These are phyloP conservation scores for Licmophora abbreviata DNA, from an alignment of 108 stramenopile species.

Conservation along the genomic window DNA sequence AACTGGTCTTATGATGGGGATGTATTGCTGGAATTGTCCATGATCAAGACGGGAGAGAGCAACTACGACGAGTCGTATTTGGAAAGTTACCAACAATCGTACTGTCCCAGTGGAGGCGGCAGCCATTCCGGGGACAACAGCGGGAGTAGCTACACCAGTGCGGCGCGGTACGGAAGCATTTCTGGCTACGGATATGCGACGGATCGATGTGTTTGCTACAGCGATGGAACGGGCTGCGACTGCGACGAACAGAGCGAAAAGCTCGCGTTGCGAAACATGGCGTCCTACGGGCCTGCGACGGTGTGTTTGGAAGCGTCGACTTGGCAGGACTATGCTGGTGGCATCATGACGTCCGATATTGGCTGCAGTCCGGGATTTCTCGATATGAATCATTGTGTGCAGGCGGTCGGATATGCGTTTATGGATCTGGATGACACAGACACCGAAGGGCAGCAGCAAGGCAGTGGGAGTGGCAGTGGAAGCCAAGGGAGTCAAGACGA, in stretches of 20 bases:
- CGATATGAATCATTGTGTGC: slow-evolving; percentile 85
- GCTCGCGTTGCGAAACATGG: slow-evolving; percentile 67
- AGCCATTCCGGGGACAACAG: slow-evolving; percentile 17
- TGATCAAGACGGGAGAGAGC: slow-evolving; percentile 42
- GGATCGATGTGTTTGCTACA: slow-evolving; percentile 78
- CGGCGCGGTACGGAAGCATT: slow-evolving; percentile 60
- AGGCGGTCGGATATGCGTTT: slow-evolving; percentile 83
- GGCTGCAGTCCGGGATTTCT: slow-evolving; percentile 65
- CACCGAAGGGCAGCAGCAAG: slow-evolving; percentile 13
- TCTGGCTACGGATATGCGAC: slow-evolving; percentile 84
- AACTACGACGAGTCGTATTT: slow-evolving; percentile 7
- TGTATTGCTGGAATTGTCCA: slow-evolving; percentile 49
- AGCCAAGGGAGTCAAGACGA: slow-evolving; percentile 27
- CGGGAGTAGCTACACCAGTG: slow-evolving; percentile 17
- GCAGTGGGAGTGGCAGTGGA: slow-evolving; percentile 9
- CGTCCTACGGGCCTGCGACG: slow-evolving; percentile 77
- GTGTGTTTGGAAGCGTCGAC: slow-evolving; percentile 77
- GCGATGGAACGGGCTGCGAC: slow-evolving; percentile 75
- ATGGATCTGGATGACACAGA: slow-evolving; percentile 22
- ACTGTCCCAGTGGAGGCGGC: slow-evolving; percentile 49
- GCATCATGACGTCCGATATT: slow-evolving; percentile 70
- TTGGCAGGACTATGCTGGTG: slow-evolving; percentile 80
- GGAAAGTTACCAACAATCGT: slow-evolving; percentile 28
- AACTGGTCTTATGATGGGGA: slow-evolving; percentile 54
- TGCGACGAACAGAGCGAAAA: slow-evolving; percentile 79